phyloP scores from a whole-genome alignment of 345 rosid species.

The Eucalyptus marginata region DNA sequence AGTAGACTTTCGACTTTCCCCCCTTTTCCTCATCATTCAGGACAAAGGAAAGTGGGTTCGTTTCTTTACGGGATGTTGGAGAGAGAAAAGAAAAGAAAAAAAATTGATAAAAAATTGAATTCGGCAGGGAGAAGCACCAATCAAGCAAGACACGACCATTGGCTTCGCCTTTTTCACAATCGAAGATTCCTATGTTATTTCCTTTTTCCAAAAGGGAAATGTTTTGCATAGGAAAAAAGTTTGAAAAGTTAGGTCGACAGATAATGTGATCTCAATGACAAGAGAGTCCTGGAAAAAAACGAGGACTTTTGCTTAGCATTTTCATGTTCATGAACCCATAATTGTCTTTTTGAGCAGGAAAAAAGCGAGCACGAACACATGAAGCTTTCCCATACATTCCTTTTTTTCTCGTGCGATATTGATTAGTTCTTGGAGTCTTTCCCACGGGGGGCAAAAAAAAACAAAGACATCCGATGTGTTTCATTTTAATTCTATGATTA shows the following conservation, averaged over 20 bases:
- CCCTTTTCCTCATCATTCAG: not conserved
- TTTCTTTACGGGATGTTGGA: constrained; percentile 2
- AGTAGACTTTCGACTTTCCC: constrained; percentile 20
- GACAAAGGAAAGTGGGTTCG: constrained; percentile 21
- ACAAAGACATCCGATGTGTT: not conserved
- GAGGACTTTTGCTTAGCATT: not conserved
- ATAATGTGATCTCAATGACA: not conserved
- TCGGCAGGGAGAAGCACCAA: constrained; percentile 16
- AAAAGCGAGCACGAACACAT: not conserved
- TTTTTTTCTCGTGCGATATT: not conserved
- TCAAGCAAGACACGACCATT: constrained; percentile 26
- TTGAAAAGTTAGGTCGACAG: not conserved
- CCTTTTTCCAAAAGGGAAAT: not conserved
- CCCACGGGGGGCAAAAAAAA: not conserved
- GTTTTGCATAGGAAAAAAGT: not conserved
- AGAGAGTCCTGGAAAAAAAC: not conserved
- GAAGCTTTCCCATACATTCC: not conserved
- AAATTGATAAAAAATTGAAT: not conserved
- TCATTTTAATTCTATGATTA: not conserved
- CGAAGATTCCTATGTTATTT: constrained; percentile 3
- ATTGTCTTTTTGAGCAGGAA: not conserved
- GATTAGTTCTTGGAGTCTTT: not conserved
- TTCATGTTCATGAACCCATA: not conserved
- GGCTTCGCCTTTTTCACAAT: constrained; percentile 7
- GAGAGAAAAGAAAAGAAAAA: not conserved